A percentile compares a stretch with the other conserved stretches of the same genome.
Evolutionary conservation across 2,329 filamentous ascomycete genomes (phyloP).

Genomic region (Talaromyces marneffei): DNA sequence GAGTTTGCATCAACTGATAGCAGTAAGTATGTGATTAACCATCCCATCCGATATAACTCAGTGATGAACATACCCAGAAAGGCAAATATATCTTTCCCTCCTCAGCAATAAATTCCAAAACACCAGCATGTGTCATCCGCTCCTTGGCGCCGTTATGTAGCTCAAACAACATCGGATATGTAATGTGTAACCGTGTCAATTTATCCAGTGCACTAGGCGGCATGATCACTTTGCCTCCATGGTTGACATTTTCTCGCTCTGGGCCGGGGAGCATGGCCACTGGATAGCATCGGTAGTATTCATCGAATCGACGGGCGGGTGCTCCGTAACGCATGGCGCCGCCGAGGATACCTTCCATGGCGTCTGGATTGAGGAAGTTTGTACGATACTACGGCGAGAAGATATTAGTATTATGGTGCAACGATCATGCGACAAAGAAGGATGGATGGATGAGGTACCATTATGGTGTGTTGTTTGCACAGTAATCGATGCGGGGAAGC

Average conservation of each 20-base stretch:
- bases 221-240: slow-evolving; percentile 95
- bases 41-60: not conserved
- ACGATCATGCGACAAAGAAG: not conserved
- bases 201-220: slow-evolving; percentile 96
- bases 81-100: slow-evolving; percentile 95
- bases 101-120: slow-evolving; percentile 94
- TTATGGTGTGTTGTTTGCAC: not conserved
- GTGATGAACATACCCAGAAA: slow-evolving; percentile 64
- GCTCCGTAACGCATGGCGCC: slow-evolving; percentile 47
- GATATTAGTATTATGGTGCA: not conserved
- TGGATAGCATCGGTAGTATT: slow-evolving; percentile 97
- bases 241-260: slow-evolving; percentile 84
- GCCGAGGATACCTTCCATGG: slow-evolving; percentile 50
- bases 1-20: slow-evolving; percentile 81
- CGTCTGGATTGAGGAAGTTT: slow-evolving; percentile 49
- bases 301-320: slow-evolving; percentile 76
- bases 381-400: slow-evolving; percentile 35
- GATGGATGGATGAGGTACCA: not conserved
- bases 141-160: slow-evolving; percentile 79
- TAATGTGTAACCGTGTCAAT: slow-evolving; percentile 89
- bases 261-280: slow-evolving; percentile 88
- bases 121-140: slow-evolving; percentile 83
- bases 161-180: slow-evolving; percentile 96
- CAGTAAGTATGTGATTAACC: slow-evolving; percentile 17
- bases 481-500: slow-evolving; percentile 8